A percentile compares a stretch with the other conserved stretches of the same genome.
These are phyloP conservation scores for Pseudozyma sp. DNA, from an alignment of 1,284 basidiomycete species.

Conservation along the genomic window DNA sequence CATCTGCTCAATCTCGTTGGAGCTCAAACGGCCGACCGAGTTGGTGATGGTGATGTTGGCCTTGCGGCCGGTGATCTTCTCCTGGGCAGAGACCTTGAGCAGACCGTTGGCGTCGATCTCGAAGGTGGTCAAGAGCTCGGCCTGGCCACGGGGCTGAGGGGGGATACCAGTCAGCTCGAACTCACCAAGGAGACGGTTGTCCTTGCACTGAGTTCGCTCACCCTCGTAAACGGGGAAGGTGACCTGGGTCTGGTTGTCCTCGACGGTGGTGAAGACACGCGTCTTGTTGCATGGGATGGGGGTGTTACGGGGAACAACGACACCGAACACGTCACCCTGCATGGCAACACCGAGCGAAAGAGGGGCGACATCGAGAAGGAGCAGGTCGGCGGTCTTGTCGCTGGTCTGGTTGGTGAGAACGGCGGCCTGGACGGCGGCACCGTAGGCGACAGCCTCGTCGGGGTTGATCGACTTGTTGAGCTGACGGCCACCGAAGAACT, in stretches of 20 bases:
- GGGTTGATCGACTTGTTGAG: conserved; percentile 89
- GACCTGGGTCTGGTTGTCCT: conserved; percentile 69
- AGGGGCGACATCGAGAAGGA: conserved; percentile 68
- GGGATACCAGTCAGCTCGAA: conserved; percentile 69
- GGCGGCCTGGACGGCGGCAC: conserved; percentile 69
- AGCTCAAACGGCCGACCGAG: conserved; percentile 67
- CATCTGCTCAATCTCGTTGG: conserved; percentile 69
- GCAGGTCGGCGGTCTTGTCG: conserved; percentile 69
- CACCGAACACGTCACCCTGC: conserved; percentile 69
- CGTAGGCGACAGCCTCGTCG: conserved; percentile 71
- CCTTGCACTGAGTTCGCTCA: conserved; percentile 69
- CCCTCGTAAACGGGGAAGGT: conserved; percentile 69
- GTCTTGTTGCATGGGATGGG: conserved; percentile 69
- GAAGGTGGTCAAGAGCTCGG: conserved; percentile 67
- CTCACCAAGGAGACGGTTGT: conserved; percentile 69
- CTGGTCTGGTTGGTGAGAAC: conserved; percentile 69
- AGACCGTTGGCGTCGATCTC: conserved; percentile 69
- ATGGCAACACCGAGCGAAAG: conserved; percentile 69
- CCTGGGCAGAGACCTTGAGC: conserved; percentile 67
- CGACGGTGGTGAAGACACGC: conserved; percentile 68
- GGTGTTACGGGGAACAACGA: conserved; percentile 68
- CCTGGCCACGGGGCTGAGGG: conserved; percentile 68
- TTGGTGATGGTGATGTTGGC: conserved; percentile 69
- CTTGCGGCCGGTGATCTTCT: conserved; percentile 68
- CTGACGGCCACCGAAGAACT: conserved; percentile 96